Conservation (phyloP, 2,329 filamentous ascomycete genomes). For the Falciphora oryzae region DNA sequence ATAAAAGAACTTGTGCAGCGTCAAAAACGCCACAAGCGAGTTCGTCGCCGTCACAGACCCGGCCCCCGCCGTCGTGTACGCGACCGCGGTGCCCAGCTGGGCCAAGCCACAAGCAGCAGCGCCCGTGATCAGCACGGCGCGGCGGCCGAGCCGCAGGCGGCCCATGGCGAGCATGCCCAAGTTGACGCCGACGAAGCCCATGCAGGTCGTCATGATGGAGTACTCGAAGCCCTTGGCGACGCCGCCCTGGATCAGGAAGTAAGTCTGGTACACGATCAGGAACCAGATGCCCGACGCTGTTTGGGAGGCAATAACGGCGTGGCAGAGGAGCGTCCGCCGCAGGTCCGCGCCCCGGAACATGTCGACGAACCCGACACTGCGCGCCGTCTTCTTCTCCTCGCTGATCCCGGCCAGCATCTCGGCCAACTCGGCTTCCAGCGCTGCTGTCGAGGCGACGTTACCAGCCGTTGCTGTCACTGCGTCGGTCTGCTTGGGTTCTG, state of each 20-base stretch:
- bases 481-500: conserved; percentile 16
- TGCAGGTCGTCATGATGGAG: conserved; percentile 28
- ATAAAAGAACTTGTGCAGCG: conserved; percentile 29
- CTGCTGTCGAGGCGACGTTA: too few species aligned
- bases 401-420: conserved; percentile 17
- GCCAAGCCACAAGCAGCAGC: conserved; percentile 26
- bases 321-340: conserved; percentile 18
- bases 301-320: conserved; percentile 14
- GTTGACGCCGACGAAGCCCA: conserved; percentile 26
- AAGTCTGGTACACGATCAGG: conserved; percentile 23
- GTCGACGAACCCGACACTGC: conserved; percentile 16
- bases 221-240: conserved; percentile 27
- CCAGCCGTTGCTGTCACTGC: conserved; percentile 3
- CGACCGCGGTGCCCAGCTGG: conserved; percentile 27
- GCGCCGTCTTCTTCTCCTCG: conserved; percentile 16
- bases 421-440: conserved; percentile 17
- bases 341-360: conserved; percentile 19
- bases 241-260: conserved; percentile 27
- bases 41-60: conserved; percentile 20
- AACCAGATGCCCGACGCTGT: conserved; percentile 17
- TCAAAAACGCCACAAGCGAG: conserved; percentile 26
- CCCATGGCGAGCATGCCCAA: conserved; percentile 22
- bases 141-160: conserved; percentile 25
- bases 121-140: conserved; percentile 25
- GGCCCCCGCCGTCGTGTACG: conserved; percentile 23